These are phyloP conservation scores for Fraxinus albicans DNA, from an alignment of 305 asterid genomes.

Conservation along the genomic window DNA sequence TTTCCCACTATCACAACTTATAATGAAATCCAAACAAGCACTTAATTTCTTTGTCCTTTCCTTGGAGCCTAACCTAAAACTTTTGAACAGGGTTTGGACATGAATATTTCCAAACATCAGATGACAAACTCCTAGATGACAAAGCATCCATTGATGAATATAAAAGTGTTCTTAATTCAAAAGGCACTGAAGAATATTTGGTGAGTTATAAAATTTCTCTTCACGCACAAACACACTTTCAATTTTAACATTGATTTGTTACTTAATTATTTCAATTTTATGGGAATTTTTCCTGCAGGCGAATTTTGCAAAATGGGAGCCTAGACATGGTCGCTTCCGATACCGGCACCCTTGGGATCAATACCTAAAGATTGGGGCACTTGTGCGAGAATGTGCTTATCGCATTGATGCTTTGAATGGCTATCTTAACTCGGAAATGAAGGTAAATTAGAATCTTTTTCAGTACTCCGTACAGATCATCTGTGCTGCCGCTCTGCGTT, in stretches of 20 bases:
- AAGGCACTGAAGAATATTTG: constrained; percentile 51
- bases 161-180: constrained; percentile 45
- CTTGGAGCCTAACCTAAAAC: background rate
- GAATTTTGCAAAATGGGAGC: constrained; percentile 73
- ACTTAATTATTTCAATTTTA: background rate
- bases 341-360: constrained; percentile 64
- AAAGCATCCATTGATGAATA: constrained; percentile 12
- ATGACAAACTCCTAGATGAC: background rate
- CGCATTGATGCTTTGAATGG: constrained; percentile 46
- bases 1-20: background rate
- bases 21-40: background rate
- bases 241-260: background rate
- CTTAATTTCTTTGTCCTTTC: background rate
- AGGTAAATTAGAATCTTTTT: constrained; percentile 30
- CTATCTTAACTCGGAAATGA: constrained; percentile 35
- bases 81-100: constrained; percentile 19
- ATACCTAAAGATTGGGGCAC: constrained; percentile 52
- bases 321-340: constrained; percentile 56
- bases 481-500: too few species aligned
- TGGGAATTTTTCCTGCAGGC: constrained; percentile 33
- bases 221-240: background rate
- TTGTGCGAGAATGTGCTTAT: constrained; percentile 56
- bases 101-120: constrained; percentile 20
- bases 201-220: constrained; percentile 26
- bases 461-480: background rate